Evolutionary conservation across 768 basidiomycete genomes (phyloP).

Genomic region (Suillus alpinus): DNA sequence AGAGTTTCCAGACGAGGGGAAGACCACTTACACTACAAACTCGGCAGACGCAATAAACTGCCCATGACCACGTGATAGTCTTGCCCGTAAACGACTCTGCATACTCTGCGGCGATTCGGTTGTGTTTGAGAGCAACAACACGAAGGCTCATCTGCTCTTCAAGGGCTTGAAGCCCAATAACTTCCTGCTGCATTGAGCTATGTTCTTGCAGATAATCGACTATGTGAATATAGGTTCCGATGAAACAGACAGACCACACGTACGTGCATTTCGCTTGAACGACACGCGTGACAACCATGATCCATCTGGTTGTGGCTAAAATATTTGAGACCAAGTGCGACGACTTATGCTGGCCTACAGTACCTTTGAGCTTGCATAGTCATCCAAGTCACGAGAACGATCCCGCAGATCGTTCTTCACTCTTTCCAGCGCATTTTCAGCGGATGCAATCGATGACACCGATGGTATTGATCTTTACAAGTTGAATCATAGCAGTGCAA

Average conservation of each 20-base stretch:
- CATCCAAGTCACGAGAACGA: constrained; percentile 27
- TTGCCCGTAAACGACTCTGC: constrained; percentile 54
- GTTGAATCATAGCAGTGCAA: not conserved
- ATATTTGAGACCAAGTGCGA: constrained; percentile 10
- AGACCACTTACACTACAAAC: constrained; percentile 52
- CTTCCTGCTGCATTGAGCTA: constrained; percentile 47
- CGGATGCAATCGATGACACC: constrained; percentile 39
- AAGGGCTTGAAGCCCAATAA: constrained; percentile 62
- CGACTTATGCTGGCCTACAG: not conserved
- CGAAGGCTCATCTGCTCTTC: constrained; percentile 66
- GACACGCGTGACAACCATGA: constrained; percentile 29
- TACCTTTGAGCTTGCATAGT: constrained; percentile 24
- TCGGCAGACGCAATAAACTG: constrained; percentile 64
- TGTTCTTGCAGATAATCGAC: constrained; percentile 28
- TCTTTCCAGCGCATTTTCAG: constrained; percentile 57
- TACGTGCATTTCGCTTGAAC: constrained; percentile 32
- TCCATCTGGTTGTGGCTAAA: constrained; percentile 22
- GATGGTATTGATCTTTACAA: constrained; percentile 22
- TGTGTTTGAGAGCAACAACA: constrained; percentile 46
- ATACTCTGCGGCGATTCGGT: constrained; percentile 48
- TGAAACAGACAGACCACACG: constrained; percentile 14
- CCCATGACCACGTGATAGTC: constrained; percentile 52
- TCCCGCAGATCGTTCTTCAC: constrained; percentile 56
- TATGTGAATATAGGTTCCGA: not conserved
- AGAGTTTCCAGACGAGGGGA: not conserved